phyloP scores from a whole-genome alignment of 2,329 filamentous ascomycete genomes.

The Aspergillus sp. region DNA sequence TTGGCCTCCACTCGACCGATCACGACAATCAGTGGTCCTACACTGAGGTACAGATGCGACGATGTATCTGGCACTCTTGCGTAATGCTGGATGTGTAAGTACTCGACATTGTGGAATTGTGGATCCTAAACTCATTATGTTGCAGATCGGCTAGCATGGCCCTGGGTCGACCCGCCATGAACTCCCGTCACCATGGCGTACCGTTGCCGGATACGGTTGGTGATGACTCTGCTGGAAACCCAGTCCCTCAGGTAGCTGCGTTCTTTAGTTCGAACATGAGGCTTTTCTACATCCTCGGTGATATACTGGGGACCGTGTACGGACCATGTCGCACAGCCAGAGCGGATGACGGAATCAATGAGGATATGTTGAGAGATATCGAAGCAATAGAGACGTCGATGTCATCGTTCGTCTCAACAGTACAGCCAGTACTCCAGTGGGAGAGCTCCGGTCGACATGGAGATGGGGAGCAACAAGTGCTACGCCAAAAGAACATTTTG shows the following conservation, averaged over 20 bases:
- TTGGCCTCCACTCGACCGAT: conserved; percentile 38
- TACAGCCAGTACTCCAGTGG: neutral
- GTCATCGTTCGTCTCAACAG: neutral
- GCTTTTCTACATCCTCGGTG: neutral
- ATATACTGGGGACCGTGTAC: neutral
- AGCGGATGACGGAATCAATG: neutral
- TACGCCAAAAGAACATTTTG: neutral
- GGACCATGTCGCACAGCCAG: neutral
- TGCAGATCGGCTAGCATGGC: conserved; percentile 32
- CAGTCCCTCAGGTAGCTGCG: neutral
- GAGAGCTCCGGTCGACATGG: neutral
- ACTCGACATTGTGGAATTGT: conserved; percentile 9
- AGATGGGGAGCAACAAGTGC: neutral
- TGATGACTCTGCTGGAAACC: neutral
- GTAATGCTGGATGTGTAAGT: conserved; percentile 38
- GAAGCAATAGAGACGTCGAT: neutral
- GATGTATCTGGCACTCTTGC: conserved; percentile 39
- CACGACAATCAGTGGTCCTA: conserved; percentile 8
- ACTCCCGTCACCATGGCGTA: conserved; percentile 16
- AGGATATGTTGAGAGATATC: neutral
- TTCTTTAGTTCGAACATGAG: neutral
- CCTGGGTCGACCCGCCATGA: conserved; percentile 34
- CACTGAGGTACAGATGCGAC: conserved; percentile 36
- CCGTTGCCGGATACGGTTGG: conserved; percentile 1
- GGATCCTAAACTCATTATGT: neutral